Evolutionary conservation across 805 yeast species (phyloP), one percentile per base, ranked within the genome.

Genomic region (Teunomyces tritomae): DNA sequence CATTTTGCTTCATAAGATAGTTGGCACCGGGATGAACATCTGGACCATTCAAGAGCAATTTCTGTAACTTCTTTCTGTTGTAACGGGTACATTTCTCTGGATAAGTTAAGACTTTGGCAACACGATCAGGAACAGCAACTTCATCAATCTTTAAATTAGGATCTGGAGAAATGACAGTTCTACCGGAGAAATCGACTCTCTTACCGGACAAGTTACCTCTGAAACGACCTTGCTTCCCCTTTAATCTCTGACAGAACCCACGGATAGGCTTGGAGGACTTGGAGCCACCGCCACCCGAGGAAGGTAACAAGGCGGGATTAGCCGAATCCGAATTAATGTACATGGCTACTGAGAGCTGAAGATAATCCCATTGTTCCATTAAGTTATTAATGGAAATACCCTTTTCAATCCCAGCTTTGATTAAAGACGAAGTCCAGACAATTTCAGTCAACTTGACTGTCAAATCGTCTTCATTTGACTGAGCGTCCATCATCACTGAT

Each of bases 291-390:
- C 84, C 77, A 52, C 80, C 80, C 16, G 78, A 73, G 26, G 87
- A 86, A 2, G 96, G 96, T 53, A 84, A 64, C 65, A 84, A 76
- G 4, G 90, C 83, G 10, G 91, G 90, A 47, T 85, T 83, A 11
- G 91, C 94, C 28, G 96, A 86, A 68, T 94, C 99, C 1, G 97
- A 89, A 65, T 94, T 94, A 59, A 94, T 94, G 65, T 94, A 94
- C 89, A 94, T 88, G 16, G 99, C 99, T 42, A 94, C 91, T 1
- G 96, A 87, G 45, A 94, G 76, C 68, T 94, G 99, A 55, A 94
- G 71, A 63, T 89, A 94, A 62, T 94, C 99, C 99, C 99, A 94
- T 62, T 94, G 99, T 62, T 92, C 98, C 97, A 94, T 91, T 68
- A 94, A 76, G 59, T 89, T 89, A 54, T 89, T 88, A 60, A 95